These are phyloP conservation scores for Podaxis sp. DNA, from an alignment of 768 basidiomycete species.

Conservation along the genomic window DNA sequence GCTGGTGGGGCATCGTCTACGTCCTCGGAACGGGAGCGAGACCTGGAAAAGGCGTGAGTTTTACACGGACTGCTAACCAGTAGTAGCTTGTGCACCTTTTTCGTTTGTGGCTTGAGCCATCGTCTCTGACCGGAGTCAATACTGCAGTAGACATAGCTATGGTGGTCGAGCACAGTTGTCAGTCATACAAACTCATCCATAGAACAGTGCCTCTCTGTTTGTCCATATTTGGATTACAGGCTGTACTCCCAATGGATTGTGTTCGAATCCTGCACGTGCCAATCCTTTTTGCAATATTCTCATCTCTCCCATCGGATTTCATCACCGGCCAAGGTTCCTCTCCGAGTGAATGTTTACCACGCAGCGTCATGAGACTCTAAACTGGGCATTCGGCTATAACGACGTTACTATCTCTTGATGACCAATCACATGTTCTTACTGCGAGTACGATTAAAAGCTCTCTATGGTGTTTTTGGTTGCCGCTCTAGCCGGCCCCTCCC, in stretches of 20 bases:
- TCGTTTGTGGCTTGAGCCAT: slow-evolving; percentile 40
- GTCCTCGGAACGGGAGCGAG: slow-evolving; percentile 44
- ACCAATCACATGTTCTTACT: slow-evolving; percentile 24
- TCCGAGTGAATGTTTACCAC: neutral
- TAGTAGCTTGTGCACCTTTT: slow-evolving; percentile 38
- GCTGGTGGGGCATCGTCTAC: slow-evolving; percentile 40
- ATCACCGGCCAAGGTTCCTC: neutral
- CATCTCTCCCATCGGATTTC: neutral
- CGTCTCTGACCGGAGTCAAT: slow-evolving; percentile 27
- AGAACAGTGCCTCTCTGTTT: slow-evolving; percentile 10
- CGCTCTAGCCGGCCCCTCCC: neutral
- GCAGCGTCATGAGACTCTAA: neutral
- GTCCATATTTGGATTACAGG: neutral
- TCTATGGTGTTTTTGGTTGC: neutral
- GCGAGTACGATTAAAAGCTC: neutral
- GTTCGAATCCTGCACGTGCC: neutral
- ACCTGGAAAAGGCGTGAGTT: slow-evolving; percentile 31
- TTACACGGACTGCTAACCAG: neutral
- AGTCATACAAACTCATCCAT: neutral
- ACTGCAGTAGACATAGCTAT: slow-evolving; percentile 40
- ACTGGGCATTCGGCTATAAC: neutral
- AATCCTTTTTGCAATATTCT: neutral
- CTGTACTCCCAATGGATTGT: no score
- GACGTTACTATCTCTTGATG: neutral
- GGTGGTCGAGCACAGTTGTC: slow-evolving; percentile 7